Evolutionary conservation across 805 yeast species (phyloP), one percentile per base, ranked within the genome.

Genomic region (Candida verbasci): DNA sequence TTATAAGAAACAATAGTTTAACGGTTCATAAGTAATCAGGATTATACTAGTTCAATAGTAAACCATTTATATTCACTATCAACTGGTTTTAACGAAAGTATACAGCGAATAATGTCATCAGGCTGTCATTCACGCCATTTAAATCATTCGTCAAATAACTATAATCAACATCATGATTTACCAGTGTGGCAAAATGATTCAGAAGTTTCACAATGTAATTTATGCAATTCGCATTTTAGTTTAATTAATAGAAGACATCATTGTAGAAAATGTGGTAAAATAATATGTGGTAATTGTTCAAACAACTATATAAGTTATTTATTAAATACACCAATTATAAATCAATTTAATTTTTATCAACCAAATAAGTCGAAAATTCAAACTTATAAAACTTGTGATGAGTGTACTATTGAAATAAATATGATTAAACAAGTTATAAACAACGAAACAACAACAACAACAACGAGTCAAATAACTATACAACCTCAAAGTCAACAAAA

Each of bases 251-350:
- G 96, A 39, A 71, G 88, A 38, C 96, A 86, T 59, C 96, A 86
- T 55, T 86, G 96, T 56, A 68, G 93, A 35, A 69, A 66, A 41
- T 86, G 96, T 60, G 96, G 96, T 3, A 65, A 78, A 23, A 81
- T 87, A 0, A 85, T 82, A 12, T 86, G 96, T 57, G 81, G 78
- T 21, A 49, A 54, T 26, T 86, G 96, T 50, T 79, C 91, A 6
- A 53, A 62, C 7, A 66, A 73, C 16, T 56, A 59, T 28, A 67
- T 76, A 6, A 63, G 68, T 23, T 83, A 80, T 52, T 66, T 79
- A 30, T 76, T 84, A 9, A 70, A 75, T 28, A 74, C 84, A 0
- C 65, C 70, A 43, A 76, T 82, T 7, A 22, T 37, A 24, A 29
- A 34, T 20, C 58, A 70, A 3, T 76, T 81, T 0, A 78, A 79